Evolutionary conservation across 2,329 filamentous ascomycete species (phyloP), one percentile per base, ranked within the genome.

Genomic region (Talaromyces sp.): DNA sequence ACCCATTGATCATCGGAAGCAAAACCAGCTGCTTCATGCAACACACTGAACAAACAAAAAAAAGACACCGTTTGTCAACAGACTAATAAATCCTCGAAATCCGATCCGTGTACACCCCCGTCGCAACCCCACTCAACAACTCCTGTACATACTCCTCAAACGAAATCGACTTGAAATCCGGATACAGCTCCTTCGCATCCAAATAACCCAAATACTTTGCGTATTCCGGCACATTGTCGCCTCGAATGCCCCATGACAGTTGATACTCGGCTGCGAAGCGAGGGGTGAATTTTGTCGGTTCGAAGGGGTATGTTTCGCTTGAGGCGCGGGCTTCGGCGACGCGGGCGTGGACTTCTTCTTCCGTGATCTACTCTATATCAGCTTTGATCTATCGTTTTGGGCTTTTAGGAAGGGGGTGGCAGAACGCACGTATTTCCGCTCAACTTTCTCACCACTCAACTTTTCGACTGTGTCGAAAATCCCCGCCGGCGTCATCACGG

Each of bases 181-280:
- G 83, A 68, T 84, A 85, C 35, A 85, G 70, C 41, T 84, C 79
- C 65, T 77, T 79, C 7, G 73, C 75, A 66, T 79, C 74, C 4
- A 85, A 67, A 68, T 85, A 84, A 0, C 82, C 83, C n/a, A 85
- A 70, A 65, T 83, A 84, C 24, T 75, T 71, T 1, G 83, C 83
- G 62, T 77, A 73, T 60, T 81, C 77, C 0, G 79, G 80, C 1
- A 71, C 79, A 67, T 83, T 84, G 63, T 87, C 83, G 0, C 75
- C 78, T 0, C 82, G 74, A 16, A 84, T 61, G 3, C 72, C 76
- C 72, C 73, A 79, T 1, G 75, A 78, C 16, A 77, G 64, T 4
- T 67, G 50, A 68, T 83, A 84, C 63, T 83, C 72, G 3, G 62
- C 60, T 11, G 35, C 57, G 35, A 60, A 64, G 6, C 64, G 64